A percentile compares a stretch with the other conserved stretches of the same genome.
Evolutionary conservation across 2,329 filamentous ascomycete genomes (phyloP).

Genomic region (Ophiocordyceps unilateralis): DNA sequence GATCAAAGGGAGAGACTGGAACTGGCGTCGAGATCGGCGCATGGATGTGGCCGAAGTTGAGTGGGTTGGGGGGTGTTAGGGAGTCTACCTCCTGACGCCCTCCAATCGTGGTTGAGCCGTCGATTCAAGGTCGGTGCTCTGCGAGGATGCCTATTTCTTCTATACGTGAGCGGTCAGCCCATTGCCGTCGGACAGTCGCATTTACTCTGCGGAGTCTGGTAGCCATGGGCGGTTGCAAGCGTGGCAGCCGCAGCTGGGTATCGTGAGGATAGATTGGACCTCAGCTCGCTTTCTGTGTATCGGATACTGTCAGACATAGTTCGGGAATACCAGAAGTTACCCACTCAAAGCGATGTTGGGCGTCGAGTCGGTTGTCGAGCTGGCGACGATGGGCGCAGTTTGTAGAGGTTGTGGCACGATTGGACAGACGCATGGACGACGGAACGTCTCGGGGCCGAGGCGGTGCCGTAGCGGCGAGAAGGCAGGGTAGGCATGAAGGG

Average conservation of each 20-base stretch:
- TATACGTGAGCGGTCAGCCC: too few species aligned
- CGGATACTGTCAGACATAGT: constrained; percentile 26
- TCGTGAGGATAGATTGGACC: constrained; percentile 16
- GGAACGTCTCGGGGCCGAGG: too few species aligned
- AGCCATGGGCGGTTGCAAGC: not conserved
- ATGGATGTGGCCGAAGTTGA: constrained; percentile 64
- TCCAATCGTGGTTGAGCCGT: constrained; percentile 44
- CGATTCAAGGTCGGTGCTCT: constrained; percentile 1
- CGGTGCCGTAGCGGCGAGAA: too few species aligned
- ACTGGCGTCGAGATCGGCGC: constrained; percentile 44
- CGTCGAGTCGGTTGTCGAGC: too few species aligned
- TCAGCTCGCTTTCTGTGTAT: constrained; percentile 51
- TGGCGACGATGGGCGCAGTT: too few species aligned
- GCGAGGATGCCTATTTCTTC: not conserved
- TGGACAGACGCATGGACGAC: too few species aligned
- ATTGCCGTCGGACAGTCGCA: not conserved
- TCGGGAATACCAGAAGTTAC: constrained; percentile 49
- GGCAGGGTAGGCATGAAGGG: too few species aligned
- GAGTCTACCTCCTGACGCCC: constrained; percentile 27
- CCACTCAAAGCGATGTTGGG: too few species aligned
- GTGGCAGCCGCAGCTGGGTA: constrained; percentile 5
- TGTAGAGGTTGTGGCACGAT: too few species aligned
- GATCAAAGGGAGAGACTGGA: constrained; percentile 41
- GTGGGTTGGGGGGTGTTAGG: constrained; percentile 86
- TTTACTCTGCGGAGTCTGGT: not conserved